Base-by-base conservation (phyloP, 129 eudicot species). In the Logfia minima region DNA sequence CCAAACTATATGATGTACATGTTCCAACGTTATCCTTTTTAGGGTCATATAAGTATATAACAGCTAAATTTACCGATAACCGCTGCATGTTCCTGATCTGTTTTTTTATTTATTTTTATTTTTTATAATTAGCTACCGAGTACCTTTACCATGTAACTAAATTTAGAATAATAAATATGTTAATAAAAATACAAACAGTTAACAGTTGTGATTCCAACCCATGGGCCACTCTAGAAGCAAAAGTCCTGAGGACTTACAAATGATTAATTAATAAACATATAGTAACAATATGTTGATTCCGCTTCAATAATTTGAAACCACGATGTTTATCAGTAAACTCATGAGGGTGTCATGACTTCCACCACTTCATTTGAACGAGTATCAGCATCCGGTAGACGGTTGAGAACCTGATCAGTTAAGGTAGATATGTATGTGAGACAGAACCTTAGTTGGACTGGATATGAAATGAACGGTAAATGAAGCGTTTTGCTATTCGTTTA, bases 401-500 rank as follows among this genome's bases (percentile, higher is more conserved):
- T 80, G 37, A 88, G 87, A 64, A 61, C 89, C 92, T 88, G 85
- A 71, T 31, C 6, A 14, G 31, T 70, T 4, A 26, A 43, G 71
- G n/a, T 43, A 43, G 6, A 59, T 41, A 39, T 5, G 34, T 63
- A 19, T 1, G 56, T 34, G 53, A 35, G 53, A 52, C n/a, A 11
- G 34, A 63, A 29, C 31, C 62, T 70, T 28, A 16, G 29, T 37
- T 34, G 24, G 67, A 13, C 19, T 34, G n/a, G 52, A 31, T 16
- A 77, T 8, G 60, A 4, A 45, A 6, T 26, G 29, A 26, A 11
- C 23, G 22, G 28, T 26, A 26, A 67, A 7, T 35, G 66, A 43
- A 71, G 17, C 22, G 32, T 29, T 34, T 26, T 24, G 35, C 67
- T 62, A 62, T 4, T 34, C 19, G 59, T 14, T 52, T 16, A 14